Evolutionary conservation across 257 asterid genomes (phyloP).

Genomic region (Nicotiana otophora): DNA sequence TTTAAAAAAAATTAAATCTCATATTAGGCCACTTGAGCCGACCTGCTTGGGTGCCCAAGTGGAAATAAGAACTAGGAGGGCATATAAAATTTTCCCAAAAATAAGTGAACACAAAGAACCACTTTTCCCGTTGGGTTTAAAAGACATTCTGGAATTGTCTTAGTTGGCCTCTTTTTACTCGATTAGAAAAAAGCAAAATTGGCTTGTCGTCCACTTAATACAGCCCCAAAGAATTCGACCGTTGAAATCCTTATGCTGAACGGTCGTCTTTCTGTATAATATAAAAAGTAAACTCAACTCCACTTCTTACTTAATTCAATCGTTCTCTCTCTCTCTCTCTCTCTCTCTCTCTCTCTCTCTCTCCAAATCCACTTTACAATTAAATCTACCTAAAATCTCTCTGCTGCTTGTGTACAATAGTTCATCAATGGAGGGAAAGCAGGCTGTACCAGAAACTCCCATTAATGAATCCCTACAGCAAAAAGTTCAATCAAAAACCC

Average conservation of each 20-base stretch:
- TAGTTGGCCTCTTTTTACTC: neutral
- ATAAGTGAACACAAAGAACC: neutral
- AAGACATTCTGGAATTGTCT: neutral
- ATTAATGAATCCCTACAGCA: neutral
- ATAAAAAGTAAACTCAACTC: neutral
- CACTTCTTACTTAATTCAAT: neutral
- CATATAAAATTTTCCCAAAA: neutral
- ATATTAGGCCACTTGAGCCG: no score
- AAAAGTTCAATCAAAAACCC: neutral
- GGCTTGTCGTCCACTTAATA: constrained; percentile 1
- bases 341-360: no score
- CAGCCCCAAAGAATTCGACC: constrained; percentile 20
- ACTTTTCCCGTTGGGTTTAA: neutral
- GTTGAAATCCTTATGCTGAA: constrained; percentile 19
- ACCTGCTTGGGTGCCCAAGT: no score
- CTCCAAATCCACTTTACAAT: constrained; percentile 20
- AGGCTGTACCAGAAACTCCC: neutral
- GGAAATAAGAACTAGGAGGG: neutral
- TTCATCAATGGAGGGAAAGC: neutral
- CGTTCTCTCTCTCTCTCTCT: neutral
- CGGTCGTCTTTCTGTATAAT: constrained; percentile 15
- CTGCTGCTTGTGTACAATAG: neutral
- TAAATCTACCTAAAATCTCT: neutral
- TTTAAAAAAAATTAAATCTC: no score
- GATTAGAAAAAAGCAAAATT: neutral